Conservation (phyloP, 2,329 filamentous ascomycete species). For the Pseudocercospora cruenta region DNA sequence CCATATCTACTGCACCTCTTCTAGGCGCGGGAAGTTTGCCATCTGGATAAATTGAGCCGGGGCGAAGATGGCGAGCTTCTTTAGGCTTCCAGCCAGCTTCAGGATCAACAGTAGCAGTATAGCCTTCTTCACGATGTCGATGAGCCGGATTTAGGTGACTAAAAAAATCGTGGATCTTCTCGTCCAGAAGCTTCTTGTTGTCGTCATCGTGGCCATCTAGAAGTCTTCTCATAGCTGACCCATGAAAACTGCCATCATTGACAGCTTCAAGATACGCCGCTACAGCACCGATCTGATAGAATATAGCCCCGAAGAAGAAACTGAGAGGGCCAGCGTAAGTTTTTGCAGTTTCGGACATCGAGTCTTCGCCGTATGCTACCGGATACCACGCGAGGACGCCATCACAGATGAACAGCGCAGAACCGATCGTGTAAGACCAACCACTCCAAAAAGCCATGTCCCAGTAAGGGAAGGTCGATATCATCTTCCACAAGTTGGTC, state of each 20-base stretch:
- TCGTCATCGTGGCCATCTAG: slow-evolving; percentile 34
- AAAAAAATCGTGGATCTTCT: slow-evolving; percentile 29
- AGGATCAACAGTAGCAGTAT: slow-evolving; percentile 14
- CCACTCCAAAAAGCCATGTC: slow-evolving; percentile 38
- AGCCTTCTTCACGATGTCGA: slow-evolving; percentile 9
- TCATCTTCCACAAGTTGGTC: slow-evolving; percentile 26
- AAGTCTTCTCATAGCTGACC: slow-evolving; percentile 32
- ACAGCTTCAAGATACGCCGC: slow-evolving; percentile 38
- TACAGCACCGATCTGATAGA: slow-evolving; percentile 36
- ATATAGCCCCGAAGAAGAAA: slow-evolving; percentile 35
- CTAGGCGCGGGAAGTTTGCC: slow-evolving; percentile 22
- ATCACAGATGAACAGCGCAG: slow-evolving; percentile 33
- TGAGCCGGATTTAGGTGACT: slow-evolving; percentile 17
- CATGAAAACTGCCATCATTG: slow-evolving; percentile 37
- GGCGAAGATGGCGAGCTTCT: slow-evolving; percentile 20
- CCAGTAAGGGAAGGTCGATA: slow-evolving; percentile 36
- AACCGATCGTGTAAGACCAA: slow-evolving; percentile 34
- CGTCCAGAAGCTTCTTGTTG: slow-evolving; percentile 34
- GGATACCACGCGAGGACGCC: slow-evolving; percentile 32
- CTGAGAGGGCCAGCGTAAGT: slow-evolving; percentile 29
- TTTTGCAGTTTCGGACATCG: slow-evolving; percentile 20
- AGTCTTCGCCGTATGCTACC: slow-evolving; percentile 24
- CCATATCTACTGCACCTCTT: slow-evolving; percentile 25
- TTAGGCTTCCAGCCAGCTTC: slow-evolving; percentile 29
- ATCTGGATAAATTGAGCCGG: slow-evolving; percentile 25